Base-by-base conservation (phyloP, 2,329 filamentous ascomycete genomes). In the Alternaria viburni region DNA sequence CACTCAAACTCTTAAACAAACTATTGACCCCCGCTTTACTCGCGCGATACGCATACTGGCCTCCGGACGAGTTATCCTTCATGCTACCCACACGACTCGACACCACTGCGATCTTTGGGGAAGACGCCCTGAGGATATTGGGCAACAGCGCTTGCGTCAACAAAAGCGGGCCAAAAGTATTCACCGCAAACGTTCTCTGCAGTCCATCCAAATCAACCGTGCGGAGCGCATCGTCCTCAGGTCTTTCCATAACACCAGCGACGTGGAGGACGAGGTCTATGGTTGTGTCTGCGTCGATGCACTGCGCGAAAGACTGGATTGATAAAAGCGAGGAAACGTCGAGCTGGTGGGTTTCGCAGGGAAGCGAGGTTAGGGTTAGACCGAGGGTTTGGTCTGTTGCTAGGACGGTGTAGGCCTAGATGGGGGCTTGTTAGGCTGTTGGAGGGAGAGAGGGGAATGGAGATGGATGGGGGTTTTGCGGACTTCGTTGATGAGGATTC, bases 21-120 rank as follows among this genome's bases (percentile, higher is more conserved):
- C 74, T 78, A 63, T 84, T 83, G 26, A 84, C 77, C 8, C 81
- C 83, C 6, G 83, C 79, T 66, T 84, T 84, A 11, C 74, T 80
- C 3, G 78, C 76, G 3, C 83, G 80, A 56, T 84, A 84, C 3
- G 82, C 80, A 54, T 84, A 84, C 32, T 64, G 71, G 7, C 82
- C 80, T 10, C 83, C 82, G 1, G 76, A 76, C 51, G 62, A 70
- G 60, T 84, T 84, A 61, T 84, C 82, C 11, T 69, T 74, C 21
- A 85, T 81, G 41, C 74, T 78, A 8, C 82, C 82, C 6, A 84
- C 81, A 17, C 83, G 78, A 28, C 76, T 80, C 45, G 78, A 81
- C 46, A 84, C 79, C 54, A 83, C 81, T 2, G 77, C 81, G 6
- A 83, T 74, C 21, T 76, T 72, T 2, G 81, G 77, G 11, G 66